These are phyloP conservation scores for Scedosporium apiospermum DNA, from an alignment of 2,329 filamentous ascomycete genomes.

Conservation along the genomic window DNA sequence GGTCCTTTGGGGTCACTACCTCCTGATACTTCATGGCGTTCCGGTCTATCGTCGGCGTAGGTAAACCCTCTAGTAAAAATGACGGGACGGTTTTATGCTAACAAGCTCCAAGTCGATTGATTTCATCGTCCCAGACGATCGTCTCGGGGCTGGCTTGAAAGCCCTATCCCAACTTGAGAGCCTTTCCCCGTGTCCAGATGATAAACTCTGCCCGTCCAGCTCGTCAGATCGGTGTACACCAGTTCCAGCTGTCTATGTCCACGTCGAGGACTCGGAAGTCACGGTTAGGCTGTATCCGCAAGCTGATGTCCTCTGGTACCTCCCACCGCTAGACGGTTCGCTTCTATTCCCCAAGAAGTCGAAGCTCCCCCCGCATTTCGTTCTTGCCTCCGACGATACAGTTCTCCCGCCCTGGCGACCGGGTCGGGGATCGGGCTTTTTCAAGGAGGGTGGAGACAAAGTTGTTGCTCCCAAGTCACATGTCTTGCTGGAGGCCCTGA, in stretches of 20 bases:
- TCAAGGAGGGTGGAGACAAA: constrained; percentile 6
- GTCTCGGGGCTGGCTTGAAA: constrained; percentile 7
- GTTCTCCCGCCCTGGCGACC: constrained; percentile 15
- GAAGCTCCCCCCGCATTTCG: constrained; percentile 10
- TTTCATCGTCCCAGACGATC: constrained; percentile 14
- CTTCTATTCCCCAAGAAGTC: constrained; percentile 5
- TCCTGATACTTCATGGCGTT: constrained; percentile 14
- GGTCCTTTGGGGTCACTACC: constrained; percentile 14
- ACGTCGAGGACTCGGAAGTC: constrained; percentile 11
- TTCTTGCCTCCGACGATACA: constrained; percentile 13
- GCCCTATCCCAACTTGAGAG: constrained; percentile 7
- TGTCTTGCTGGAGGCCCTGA: constrained; percentile 15
- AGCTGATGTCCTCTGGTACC: constrained; percentile 16
- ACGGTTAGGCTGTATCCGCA: constrained; percentile 14
- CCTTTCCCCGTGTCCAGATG: constrained; percentile 10
- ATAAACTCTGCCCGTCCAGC: constrained; percentile 9
- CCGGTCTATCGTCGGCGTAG: constrained; percentile 11
- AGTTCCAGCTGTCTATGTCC: constrained; percentile 11
- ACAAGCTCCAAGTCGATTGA: constrained; percentile 12
- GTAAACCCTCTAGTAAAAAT: not conserved
- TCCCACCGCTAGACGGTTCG: constrained; percentile 12
- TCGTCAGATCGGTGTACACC: constrained; percentile 11
- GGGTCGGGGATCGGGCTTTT: constrained; percentile 12
- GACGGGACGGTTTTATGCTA: not conserved
- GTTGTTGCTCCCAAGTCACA: constrained; percentile 14